Evolutionary conservation across 1,284 basidiomycete genomes (phyloP).

Genomic region (Sporisorium exsertum): DNA sequence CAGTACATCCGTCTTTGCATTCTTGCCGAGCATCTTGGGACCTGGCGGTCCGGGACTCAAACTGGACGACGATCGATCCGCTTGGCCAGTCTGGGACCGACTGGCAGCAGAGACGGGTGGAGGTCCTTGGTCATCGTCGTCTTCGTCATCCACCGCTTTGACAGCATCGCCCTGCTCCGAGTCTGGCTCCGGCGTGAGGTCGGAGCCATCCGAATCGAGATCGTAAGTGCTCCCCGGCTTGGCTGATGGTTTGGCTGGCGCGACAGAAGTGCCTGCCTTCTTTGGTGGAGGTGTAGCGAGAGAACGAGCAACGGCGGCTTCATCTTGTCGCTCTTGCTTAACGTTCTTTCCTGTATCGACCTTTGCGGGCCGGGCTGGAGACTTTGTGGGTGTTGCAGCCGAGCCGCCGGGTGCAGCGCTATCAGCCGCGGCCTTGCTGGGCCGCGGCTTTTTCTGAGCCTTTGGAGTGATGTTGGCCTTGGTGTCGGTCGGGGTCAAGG

Average conservation of each 20-base stretch:
- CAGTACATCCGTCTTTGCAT: slow-evolving; percentile 65
- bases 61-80: slow-evolving; percentile 35
- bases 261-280: slow-evolving; percentile 10
- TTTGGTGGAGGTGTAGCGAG: slow-evolving; percentile 13
- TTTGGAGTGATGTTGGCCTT: slow-evolving; percentile 29
- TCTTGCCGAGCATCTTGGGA: slow-evolving; percentile 67
- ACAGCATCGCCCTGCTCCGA: slow-evolving; percentile 32
- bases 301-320: slow-evolving; percentile 17
- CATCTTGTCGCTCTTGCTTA: slow-evolving; percentile 32
- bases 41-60: slow-evolving; percentile 52
- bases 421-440: slow-evolving; percentile 11
- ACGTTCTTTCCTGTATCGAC: slow-evolving; percentile 8
- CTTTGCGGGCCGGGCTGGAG: slow-evolving; percentile 11
- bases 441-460: slow-evolving; percentile 27
- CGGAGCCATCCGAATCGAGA: slow-evolving; percentile 46
- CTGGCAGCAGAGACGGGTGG: slow-evolving; percentile 12
- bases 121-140: slow-evolving; percentile 39
- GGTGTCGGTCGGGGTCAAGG: slow-evolving; percentile 32
- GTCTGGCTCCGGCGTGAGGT: slow-evolving; percentile 50
- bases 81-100: slow-evolving; percentile 24
- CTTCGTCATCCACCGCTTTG: slow-evolving; percentile 27
- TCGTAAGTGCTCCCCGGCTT: slow-evolving; percentile 18
- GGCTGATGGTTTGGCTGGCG: background rate
- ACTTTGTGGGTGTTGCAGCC: slow-evolving; percentile 4
- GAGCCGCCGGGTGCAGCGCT: slow-evolving; percentile 5